Evolutionary conservation across 805 yeast species (phyloP), one percentile per base, ranked within the genome.

Genomic region (Scheffersomyces coipomensis): DNA sequence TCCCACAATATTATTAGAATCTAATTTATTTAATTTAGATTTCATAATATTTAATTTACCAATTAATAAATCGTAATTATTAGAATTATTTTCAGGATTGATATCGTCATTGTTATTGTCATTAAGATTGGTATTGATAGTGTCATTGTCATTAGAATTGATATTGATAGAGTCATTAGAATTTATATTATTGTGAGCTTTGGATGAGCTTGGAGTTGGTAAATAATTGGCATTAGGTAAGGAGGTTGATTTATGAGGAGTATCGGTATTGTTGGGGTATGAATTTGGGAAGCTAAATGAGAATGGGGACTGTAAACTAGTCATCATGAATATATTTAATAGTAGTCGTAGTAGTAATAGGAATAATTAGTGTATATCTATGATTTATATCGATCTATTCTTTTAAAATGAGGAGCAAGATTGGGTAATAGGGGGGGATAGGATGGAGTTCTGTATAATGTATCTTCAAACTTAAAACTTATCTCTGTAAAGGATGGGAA

Each of bases 211-310:
- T 13, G 30, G 30, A 27, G 30, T 27, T 4, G 30, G 30, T 27
- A 27, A 27, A 27, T 27, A 27, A 15, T 18, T 21, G 11, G 24
- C 42, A 34, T 30, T 35, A 17, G 24, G 15, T 25, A 16, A 11
- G 13, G 23, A 25, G 9, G 33, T 15, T 29, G 34, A 16, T 8
- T n/a, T 26, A 24, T 17, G 30, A 17, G n/a, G n/a, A n/a, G 31
- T 21, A 16, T n/a, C 9, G 19, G 6, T 12, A 30, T 18, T 19
- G 33, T 16, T n/a, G 6, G 21, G 5, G 25, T 12, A 7, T 33
- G 26, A 5, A 16, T 10, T 22, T 4, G 19, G 26, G 30, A 27
- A 27, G 12, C 30, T 27, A 18, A 27, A 27, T 5, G 30, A 27
- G 15, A 27, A 27, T n/a, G 30, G 30, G 6, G 30, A 27, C 15